phyloP scores from a whole-genome alignment of 345 rosid genomes.

The Raphanus raphanistrum region DNA sequence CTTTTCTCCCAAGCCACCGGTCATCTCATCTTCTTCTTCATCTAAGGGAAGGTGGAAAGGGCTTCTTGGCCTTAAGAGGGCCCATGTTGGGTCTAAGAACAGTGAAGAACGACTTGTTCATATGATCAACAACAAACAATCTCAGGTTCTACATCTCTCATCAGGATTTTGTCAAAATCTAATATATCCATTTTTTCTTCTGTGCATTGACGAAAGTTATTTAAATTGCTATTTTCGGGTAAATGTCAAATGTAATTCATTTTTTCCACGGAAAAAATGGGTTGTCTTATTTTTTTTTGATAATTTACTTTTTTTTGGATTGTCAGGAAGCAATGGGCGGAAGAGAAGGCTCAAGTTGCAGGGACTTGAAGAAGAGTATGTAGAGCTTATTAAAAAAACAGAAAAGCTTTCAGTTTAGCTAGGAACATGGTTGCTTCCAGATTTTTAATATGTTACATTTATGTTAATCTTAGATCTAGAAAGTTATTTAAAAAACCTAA shows the following conservation, averaged over 20 bases:
- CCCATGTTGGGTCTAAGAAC: slow-evolving; percentile 71
- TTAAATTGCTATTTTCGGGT: background rate
- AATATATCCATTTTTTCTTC: background rate
- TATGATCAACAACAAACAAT: slow-evolving; percentile 42
- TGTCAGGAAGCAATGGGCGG: slow-evolving; percentile 41
- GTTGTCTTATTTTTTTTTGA: too few species aligned
- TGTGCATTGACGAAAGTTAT: background rate
- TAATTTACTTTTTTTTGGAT: background rate
- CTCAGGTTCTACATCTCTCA: slow-evolving; percentile 33
- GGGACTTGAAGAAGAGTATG: slow-evolving; percentile 62
- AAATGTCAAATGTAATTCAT: background rate
- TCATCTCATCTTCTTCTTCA: slow-evolving; percentile 42
- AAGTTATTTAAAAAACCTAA: background rate
- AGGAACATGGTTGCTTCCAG: slow-evolving; percentile 28
- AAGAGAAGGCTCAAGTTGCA: slow-evolving; percentile 59
- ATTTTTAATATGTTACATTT: slow-evolving; percentile 4
- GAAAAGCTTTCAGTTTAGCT: background rate
- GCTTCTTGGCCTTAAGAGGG: slow-evolving; percentile 69
- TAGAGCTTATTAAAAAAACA: slow-evolving; percentile 26
- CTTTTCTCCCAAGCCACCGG: slow-evolving; percentile 54
- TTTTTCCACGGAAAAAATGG: background rate
- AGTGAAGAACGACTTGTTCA: slow-evolving; percentile 48
- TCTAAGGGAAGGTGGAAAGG: slow-evolving; percentile 74
- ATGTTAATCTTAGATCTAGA: slow-evolving; percentile 34
- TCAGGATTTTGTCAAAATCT: background rate